Conservation (phyloP, 805 yeast species). For the Candida mattraensis region DNA sequence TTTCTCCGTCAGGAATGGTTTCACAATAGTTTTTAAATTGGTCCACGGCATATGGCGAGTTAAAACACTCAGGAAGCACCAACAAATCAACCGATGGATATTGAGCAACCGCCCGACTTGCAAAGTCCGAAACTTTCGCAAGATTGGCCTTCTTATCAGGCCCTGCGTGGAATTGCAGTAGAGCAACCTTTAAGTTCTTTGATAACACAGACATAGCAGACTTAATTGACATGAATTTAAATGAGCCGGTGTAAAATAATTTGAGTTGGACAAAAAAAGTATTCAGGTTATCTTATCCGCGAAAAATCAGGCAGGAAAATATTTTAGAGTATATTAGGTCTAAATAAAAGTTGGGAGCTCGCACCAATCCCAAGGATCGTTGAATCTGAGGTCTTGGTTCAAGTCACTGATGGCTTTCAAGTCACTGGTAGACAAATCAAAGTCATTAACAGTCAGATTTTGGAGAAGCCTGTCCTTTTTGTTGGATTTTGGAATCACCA, state of each 20-base stretch:
- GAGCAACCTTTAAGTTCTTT: slow-evolving; percentile 71
- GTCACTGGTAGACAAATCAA: slow-evolving; percentile 52
- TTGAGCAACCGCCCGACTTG: slow-evolving; percentile 57
- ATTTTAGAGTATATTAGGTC: no score
- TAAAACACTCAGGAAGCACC: slow-evolving; percentile 94
- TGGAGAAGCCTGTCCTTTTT: slow-evolving; percentile 59
- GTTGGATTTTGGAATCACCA: slow-evolving; percentile 81
- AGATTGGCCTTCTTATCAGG: slow-evolving; percentile 80
- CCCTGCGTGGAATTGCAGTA: slow-evolving; percentile 80
- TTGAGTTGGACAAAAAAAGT: no score
- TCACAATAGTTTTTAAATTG: slow-evolving; percentile 90
- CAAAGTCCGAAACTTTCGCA: slow-evolving; percentile 59
- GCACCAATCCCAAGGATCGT: slow-evolving; percentile 62
- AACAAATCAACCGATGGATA: slow-evolving; percentile 66
- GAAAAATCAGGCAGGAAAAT: no score
- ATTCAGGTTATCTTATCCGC: no score
- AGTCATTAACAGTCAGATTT: slow-evolving; percentile 58
- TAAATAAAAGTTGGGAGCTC: slow-evolving; percentile 35
- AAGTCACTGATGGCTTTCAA: slow-evolving; percentile 54
- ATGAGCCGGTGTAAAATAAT: neutral
- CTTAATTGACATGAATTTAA: slow-evolving; percentile 8
- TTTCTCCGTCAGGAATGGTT: slow-evolving; percentile 71
- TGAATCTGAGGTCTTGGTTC: slow-evolving; percentile 74
- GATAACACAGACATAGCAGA: slow-evolving; percentile 34
- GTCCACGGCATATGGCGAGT: slow-evolving; percentile 88